Conservation (phyloP, 2,329 filamentous ascomycete species). For the Arthroderma sp. region DNA sequence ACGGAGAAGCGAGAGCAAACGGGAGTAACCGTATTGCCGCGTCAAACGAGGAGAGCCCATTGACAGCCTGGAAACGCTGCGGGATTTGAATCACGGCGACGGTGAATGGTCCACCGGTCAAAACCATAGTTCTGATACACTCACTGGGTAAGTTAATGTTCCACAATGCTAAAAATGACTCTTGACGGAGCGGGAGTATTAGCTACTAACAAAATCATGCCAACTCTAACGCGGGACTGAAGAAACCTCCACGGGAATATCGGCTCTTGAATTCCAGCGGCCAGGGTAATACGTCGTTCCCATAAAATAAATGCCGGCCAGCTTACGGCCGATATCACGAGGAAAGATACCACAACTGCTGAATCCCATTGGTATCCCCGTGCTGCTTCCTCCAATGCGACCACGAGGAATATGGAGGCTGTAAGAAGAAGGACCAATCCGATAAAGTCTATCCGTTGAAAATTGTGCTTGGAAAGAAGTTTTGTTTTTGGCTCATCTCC, state of each 20-base stretch:
- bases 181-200: background rate
- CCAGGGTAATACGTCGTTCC: background rate
- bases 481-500: background rate
- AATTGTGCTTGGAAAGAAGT: background rate
- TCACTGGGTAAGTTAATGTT: background rate
- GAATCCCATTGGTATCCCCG: background rate
- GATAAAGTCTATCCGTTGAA: background rate
- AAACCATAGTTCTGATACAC: background rate
- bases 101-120: background rate
- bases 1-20: background rate
- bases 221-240: background rate
- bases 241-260: background rate
- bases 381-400: background rate
- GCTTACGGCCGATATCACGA: background rate
- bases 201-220: background rate
- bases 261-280: background rate
- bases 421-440: background rate
- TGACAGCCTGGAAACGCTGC: background rate
- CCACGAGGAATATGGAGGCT: background rate
- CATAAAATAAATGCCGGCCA: background rate
- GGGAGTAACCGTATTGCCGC: background rate
- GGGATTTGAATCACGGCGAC: background rate
- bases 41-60: background rate
- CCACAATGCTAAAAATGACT: background rate
- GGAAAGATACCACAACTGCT: background rate